These are phyloP conservation scores for Ceratobasidium theobromae DNA, from an alignment of 1,284 basidiomycete genomes.

Conservation along the genomic window DNA sequence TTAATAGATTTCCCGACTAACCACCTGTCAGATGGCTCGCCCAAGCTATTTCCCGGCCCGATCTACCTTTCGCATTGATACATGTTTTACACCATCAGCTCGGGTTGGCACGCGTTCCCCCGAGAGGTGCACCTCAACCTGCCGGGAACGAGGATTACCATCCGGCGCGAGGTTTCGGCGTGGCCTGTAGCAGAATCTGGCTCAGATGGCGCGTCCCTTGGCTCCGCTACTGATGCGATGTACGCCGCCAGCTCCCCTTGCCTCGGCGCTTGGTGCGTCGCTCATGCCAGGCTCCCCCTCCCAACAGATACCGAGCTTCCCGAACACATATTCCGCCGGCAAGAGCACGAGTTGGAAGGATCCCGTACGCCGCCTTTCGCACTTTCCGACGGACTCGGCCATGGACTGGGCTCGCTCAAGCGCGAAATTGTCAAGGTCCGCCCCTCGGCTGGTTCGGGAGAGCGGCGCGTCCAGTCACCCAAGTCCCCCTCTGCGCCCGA, in stretches of 20 bases:
- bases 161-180: conserved; percentile 41
- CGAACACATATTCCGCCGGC: conserved; percentile 53
- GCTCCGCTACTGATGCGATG: conserved; percentile 32
- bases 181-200: conserved; percentile 17
- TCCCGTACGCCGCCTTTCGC: conserved; percentile 41
- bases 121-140: conserved; percentile 67
- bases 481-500: conserved; percentile 5
- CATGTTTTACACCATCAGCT: conserved; percentile 65
- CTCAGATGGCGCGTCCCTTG: conserved; percentile 53
- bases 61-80: conserved; percentile 83
- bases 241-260: conserved; percentile 54
- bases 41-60: conserved; percentile 62
- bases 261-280: conserved; percentile 66
- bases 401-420: conserved; percentile 42
- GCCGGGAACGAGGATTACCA: conserved; percentile 61
- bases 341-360: conserved; percentile 37
- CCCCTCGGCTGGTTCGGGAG: conserved; percentile 35
- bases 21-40: conserved; percentile 59
- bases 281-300: conserved; percentile 55
- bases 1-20: background rate
- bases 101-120: conserved; percentile 78
- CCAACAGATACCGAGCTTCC: conserved; percentile 70
- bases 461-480: conserved; percentile 1
- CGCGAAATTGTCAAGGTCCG: conserved; percentile 38
- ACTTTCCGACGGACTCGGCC: conserved; percentile 38